Evolutionary conservation across 306 rosid genomes (phyloP).

Genomic region (Trifolium repens): DNA sequence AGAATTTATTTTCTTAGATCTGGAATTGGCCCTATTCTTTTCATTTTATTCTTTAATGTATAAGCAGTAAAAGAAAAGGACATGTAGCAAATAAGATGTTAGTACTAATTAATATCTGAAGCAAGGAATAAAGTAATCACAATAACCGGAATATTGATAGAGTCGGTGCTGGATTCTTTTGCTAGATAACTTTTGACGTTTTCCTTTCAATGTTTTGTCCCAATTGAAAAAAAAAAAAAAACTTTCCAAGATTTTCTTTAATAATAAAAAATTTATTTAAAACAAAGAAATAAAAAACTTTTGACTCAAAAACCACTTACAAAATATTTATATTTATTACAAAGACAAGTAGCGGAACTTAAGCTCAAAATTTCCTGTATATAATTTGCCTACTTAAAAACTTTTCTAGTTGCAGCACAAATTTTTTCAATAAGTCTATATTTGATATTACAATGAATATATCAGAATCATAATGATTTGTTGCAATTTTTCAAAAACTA

Average conservation of each 20-base stretch:
- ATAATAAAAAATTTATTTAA: too few relatives aligned
- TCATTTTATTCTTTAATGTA: conserved; percentile 16
- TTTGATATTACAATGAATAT: too few relatives aligned
- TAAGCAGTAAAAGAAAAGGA: conserved; percentile 27
- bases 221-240: not conserved
- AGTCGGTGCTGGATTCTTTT: conserved; percentile 49
- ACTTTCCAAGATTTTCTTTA: too few relatives aligned
- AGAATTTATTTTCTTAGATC: conserved; percentile 2
- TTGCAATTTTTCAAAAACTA: too few relatives aligned
- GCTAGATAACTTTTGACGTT: conserved; percentile 15
- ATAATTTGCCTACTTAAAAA: too few relatives aligned
- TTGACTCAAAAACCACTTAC: not conserved
- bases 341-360: too few relatives aligned
- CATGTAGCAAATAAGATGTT: conserved; percentile 27
- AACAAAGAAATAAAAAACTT: too few relatives aligned
- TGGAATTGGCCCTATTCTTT: conserved; percentile 13
- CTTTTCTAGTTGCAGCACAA: not conserved
- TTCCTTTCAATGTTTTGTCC: conserved; percentile 7
- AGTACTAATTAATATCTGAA: not conserved
- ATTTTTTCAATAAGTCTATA: not conserved
- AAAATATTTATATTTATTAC: too few relatives aligned
- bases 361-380: too few relatives aligned
- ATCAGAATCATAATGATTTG: too few relatives aligned
- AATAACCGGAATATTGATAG: not conserved
- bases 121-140: conserved; percentile 49